A percentile compares a stretch with the other conserved stretches of the same genome.
Conservation (phyloP, 176 grass and related monocot species). For the Bonia amplexicaulis region DNA sequence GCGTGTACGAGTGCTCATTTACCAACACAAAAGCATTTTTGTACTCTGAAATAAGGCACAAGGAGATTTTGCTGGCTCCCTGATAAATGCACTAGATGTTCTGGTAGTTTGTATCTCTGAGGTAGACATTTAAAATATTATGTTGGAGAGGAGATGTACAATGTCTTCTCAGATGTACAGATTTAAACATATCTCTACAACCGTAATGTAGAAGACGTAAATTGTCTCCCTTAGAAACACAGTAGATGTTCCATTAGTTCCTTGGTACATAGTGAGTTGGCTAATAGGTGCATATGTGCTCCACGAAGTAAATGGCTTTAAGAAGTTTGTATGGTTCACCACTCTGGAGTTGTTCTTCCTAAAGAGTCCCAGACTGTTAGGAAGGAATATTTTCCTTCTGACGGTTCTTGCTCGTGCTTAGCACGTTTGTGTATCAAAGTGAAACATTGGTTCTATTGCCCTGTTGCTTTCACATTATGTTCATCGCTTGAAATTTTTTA, state of each 20-base stretch:
- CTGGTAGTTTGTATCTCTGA: not conserved
- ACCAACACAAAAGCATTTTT: not conserved
- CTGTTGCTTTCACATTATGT: not conserved
- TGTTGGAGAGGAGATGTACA: not conserved
- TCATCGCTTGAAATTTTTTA: not conserved
- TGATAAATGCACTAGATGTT: not conserved
- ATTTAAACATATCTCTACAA: not conserved
- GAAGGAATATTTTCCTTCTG: not conserved
- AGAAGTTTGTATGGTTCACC: constrained; percentile 7
- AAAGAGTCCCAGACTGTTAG: not conserved
- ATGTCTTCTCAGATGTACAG: not conserved
- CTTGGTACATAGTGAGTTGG: not conserved
- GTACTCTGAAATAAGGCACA: not conserved
- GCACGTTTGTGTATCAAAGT: not conserved
- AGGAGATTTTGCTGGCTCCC: not conserved
- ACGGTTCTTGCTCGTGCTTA: not conserved
- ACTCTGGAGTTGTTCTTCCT: not conserved
- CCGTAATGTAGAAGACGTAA: not conserved
- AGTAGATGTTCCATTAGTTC: not conserved
- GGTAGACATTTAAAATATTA: not conserved
- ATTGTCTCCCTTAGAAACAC: not conserved
- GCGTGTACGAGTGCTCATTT: no score
- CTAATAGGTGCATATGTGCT: not conserved
- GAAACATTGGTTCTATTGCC: not conserved
- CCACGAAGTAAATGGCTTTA: not conserved